Evolutionary conservation across 352 stramenopile species (phyloP).

Genomic region (Pythium utonaiense): DNA sequence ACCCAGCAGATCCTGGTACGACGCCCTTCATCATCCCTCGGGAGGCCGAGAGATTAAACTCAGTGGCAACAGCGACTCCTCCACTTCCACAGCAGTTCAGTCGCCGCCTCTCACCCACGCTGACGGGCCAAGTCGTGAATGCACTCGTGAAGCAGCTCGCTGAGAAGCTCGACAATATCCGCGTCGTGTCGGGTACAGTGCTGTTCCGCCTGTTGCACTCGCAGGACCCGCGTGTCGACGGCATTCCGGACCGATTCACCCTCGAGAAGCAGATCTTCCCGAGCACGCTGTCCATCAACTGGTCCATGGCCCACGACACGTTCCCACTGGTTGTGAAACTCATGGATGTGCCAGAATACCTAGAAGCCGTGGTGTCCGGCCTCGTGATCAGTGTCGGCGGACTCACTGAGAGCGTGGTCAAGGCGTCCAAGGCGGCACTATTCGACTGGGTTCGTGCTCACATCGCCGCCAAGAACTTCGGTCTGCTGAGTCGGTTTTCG

Average conservation of each 20-base stretch:
- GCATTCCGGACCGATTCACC: slow-evolving; percentile 69
- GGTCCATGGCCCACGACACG: slow-evolving; percentile 81
- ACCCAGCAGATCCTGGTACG: background rate
- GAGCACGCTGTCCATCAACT: slow-evolving; percentile 54
- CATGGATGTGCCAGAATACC: slow-evolving; percentile 86
- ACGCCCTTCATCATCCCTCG: slow-evolving; percentile 19
- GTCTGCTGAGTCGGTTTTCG: slow-evolving; percentile 55
- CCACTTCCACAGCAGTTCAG: slow-evolving; percentile 23
- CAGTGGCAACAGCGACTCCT: background rate
- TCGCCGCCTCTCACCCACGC: slow-evolving; percentile 34
- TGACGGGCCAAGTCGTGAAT: slow-evolving; percentile 38
- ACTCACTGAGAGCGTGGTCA: slow-evolving; percentile 93
- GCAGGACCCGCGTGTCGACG: slow-evolving; percentile 54
- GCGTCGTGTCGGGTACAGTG: slow-evolving; percentile 84
- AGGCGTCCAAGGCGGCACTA: slow-evolving; percentile 60
- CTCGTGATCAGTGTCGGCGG: slow-evolving; percentile 94
- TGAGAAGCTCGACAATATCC: slow-evolving; percentile 96
- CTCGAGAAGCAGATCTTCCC: slow-evolving; percentile 70
- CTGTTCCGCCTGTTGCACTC: slow-evolving; percentile 85
- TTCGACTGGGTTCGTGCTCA: slow-evolving; percentile 62
- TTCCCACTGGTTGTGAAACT: slow-evolving; percentile 89
- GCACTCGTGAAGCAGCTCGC: slow-evolving; percentile 93
- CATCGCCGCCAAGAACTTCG: slow-evolving; percentile 55
- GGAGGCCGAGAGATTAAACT: background rate
- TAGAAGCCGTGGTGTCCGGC: slow-evolving; percentile 81